Conservation (phyloP, 805 yeast species). For the Saccharomyces eubayanus region DNA sequence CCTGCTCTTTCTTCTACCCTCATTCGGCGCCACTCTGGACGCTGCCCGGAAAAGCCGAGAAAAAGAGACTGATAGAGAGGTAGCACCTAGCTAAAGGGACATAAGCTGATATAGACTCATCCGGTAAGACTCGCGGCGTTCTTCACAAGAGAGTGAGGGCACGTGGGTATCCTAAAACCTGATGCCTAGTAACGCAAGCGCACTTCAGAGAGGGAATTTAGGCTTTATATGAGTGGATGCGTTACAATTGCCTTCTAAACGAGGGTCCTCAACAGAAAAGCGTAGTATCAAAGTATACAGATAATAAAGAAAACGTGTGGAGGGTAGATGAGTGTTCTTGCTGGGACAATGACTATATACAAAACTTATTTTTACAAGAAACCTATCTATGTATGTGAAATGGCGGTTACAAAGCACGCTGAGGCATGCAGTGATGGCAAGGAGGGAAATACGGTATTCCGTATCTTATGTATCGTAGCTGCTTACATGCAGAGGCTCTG, state of each 20-base stretch:
- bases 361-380: background rate
- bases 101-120: background rate
- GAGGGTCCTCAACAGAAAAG: background rate
- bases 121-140: too few species aligned
- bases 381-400: background rate
- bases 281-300: background rate
- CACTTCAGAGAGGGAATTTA: background rate
- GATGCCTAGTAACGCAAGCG: background rate
- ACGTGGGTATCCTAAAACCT: background rate
- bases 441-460: background rate
- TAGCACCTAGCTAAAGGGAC: background rate
- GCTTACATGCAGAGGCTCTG: background rate
- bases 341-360: background rate
- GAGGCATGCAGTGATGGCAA: background rate
- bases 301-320: background rate
- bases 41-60: background rate
- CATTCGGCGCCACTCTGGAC: background rate
- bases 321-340: background rate
- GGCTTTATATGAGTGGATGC: background rate
- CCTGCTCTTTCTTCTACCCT: background rate
- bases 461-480: background rate
- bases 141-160: background rate
- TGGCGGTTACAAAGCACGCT: background rate
- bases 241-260: background rate
- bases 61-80: background rate